phyloP scores from a whole-genome alignment of 176 grass and related monocot genomes.

The Dactylis glomerata region DNA sequence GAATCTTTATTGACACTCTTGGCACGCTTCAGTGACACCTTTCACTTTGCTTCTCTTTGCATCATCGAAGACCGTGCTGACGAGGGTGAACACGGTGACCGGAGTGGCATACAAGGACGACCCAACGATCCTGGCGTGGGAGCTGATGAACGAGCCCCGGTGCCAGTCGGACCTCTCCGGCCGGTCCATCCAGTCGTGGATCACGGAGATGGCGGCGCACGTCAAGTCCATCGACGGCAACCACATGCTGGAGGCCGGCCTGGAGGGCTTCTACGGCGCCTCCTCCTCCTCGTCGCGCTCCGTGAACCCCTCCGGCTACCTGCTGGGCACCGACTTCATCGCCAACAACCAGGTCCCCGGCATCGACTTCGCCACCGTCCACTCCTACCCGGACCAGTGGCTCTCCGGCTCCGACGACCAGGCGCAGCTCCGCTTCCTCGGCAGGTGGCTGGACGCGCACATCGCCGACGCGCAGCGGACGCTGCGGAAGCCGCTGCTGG shows the following conservation, averaged over 20 bases:
- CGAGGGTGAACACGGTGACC: slow-evolving; percentile 72
- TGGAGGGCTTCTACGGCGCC: slow-evolving; percentile 89
- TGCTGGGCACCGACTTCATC: slow-evolving; percentile 93
- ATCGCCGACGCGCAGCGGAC: slow-evolving; percentile 48
- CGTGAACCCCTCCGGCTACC: slow-evolving; percentile 53
- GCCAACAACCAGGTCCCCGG: slow-evolving; percentile 65
- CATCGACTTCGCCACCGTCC: slow-evolving; percentile 93
- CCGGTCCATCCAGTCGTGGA: slow-evolving; percentile 70
- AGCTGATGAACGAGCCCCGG: slow-evolving; percentile 98
- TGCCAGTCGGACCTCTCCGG: slow-evolving; percentile 87
- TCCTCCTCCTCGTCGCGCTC: slow-evolving; percentile 21
- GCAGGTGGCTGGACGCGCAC: slow-evolving; percentile 73
- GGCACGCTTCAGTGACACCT: slow-evolving; percentile 21
- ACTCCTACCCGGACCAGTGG: slow-evolving; percentile 98
- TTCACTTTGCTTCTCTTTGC: background rate
- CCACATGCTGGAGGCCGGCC: slow-evolving; percentile 87
- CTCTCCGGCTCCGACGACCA: slow-evolving; percentile 38
- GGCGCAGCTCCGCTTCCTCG: slow-evolving; percentile 62
- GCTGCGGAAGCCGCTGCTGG: slow-evolving; percentile 73
- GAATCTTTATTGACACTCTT: background rate
- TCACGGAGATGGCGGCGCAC: slow-evolving; percentile 86
- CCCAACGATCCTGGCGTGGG: slow-evolving; percentile 91
- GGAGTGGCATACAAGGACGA: slow-evolving; percentile 90
- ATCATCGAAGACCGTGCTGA: slow-evolving; percentile 59
- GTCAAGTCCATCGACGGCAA: slow-evolving; percentile 80